Evolutionary conservation across 306 rosid genomes (phyloP), one percentile per base, ranked within the genome.

Genomic region (Mimosa bimucronata): DNA sequence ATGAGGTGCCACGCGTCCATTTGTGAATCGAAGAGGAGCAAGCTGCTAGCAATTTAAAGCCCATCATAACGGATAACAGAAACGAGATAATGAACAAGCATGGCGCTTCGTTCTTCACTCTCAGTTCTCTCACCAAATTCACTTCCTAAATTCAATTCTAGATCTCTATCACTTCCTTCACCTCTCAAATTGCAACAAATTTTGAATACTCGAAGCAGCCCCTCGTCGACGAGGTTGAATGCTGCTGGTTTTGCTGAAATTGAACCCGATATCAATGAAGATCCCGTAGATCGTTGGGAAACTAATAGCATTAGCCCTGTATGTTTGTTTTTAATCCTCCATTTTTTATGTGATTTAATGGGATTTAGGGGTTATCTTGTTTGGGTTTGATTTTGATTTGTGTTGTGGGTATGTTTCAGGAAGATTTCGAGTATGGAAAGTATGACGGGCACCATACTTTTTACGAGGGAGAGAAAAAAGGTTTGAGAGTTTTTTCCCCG

Each of bases 181-280:
- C 44, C 75, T 76, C 45, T 57, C 87, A 80, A 85, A 30, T 75
- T 69, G 74, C 69, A 66, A 57, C 74, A 83, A 45, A 64, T 82
- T 38, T 83, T 26, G 28, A 66, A 50, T 48, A 85, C 60, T 31
- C 77, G n/a, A 77, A 67, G 50, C 28, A 77, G 66, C 44, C 11
- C 60, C 25, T 55, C 62, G 29, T 80, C 82, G 15, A 83, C 85
- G 42, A 80, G 83, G 71, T 78, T 90, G 76, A 84, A 85, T 10
- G 97, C 92, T 14, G 25, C 55, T 2, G 97, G 97, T 74, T 90
- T 94, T 29, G 70, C 87, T 26, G 89, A 89, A 75, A 78, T 88
- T 65, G 97, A 94, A 79, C 97, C 95, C 45, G 97, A 94, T 81
- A 90, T 94, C 73, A 91, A 84, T 73, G 98, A 94, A 83, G 98